Base-by-base conservation (phyloP, 2,329 filamentous ascomycete genomes). In the Neophaeococcomyces mojaviensis region DNA sequence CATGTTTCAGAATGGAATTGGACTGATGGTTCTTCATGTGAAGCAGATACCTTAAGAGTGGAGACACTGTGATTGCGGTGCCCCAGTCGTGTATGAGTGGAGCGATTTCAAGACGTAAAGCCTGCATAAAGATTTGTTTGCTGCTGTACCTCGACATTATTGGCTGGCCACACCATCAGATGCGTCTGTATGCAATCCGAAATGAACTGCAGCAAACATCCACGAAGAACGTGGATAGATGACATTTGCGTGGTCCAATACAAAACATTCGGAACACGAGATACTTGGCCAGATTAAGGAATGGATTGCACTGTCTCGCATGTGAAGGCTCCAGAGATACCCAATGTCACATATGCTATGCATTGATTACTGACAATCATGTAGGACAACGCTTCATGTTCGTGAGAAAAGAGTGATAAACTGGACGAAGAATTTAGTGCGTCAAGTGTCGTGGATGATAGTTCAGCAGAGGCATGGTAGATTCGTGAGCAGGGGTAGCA, bases 181-280 rank as follows among this genome's bases (percentile, higher is more conserved):
- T 32, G 37, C 33, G 39, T 16, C 41, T 36, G 32, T 15, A 35
- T 22, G 22, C 26, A 33, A 32, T 44, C 32, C 32, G 37, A 22
- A 34, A 28, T 30, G 22, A 20, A 15, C 32, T 44, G 41, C 41
- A 44, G 41, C 41, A 44, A 44, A 44, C 41, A 44, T 18, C 41
- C 41, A 37, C 41, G 15, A n/a, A 37, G n/a, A 44, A 44, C 33
- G 33, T 44, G 41, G 31, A n/a, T 28, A 37, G 30, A 28, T 36
- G 41, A 26, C 18, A 44, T 26, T 44, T 37, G 12, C 4, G 20
- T 19, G 26, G 26, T 37, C 8, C 24, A 16, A 19, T 36, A 18
- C 32, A 44, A 37, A 19, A 30, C 9, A 2, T 44, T 15, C 32
- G 20, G 39, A 20, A 30, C 13, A 26, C 7, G 20, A 24, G 18